Percentiles rank a stretch among this genome's conserved stretches.
These are phyloP conservation scores for Suillus discolor DNA, from an alignment of 768 basidiomycete genomes.

Conservation along the genomic window DNA sequence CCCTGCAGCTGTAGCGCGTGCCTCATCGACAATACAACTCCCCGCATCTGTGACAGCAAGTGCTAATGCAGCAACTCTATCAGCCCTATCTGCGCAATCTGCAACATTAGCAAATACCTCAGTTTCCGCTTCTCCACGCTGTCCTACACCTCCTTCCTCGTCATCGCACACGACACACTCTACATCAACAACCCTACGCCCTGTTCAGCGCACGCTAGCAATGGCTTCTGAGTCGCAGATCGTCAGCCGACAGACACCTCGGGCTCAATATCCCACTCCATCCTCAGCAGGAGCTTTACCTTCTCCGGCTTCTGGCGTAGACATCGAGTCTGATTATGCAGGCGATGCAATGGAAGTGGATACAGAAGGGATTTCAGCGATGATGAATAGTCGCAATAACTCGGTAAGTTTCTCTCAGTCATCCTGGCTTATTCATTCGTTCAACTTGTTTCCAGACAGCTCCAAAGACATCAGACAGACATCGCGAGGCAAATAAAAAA, in stretches of 20 bases:
- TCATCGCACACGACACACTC: not conserved
- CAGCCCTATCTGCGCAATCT: not conserved
- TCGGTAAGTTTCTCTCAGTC: not conserved
- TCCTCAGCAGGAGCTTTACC: not conserved
- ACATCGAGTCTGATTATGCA: not conserved
- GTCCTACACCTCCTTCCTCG: not conserved
- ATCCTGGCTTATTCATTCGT: not conserved
- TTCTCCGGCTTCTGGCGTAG: not conserved
- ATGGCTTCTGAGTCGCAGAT: not conserved
- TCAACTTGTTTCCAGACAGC: not conserved
- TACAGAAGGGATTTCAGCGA: not conserved
- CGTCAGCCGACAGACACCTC: not conserved
- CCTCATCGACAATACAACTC: not conserved
- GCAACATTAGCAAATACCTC: not conserved
- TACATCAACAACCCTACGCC: not conserved
- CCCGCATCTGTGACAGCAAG: not conserved
- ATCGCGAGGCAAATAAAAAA: constrained; percentile 3
- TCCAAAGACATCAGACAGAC: not conserved
- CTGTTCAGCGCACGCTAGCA: not conserved
- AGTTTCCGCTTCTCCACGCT: not conserved
- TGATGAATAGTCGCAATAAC: not conserved
- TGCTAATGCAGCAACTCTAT: not conserved
- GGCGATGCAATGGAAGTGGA: constrained; percentile 1
- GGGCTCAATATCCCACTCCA: not conserved
- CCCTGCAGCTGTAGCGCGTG: not conserved